phyloP scores from a whole-genome alignment of 768 basidiomycete genomes.

The Suillus fuscotomentosus region DNA sequence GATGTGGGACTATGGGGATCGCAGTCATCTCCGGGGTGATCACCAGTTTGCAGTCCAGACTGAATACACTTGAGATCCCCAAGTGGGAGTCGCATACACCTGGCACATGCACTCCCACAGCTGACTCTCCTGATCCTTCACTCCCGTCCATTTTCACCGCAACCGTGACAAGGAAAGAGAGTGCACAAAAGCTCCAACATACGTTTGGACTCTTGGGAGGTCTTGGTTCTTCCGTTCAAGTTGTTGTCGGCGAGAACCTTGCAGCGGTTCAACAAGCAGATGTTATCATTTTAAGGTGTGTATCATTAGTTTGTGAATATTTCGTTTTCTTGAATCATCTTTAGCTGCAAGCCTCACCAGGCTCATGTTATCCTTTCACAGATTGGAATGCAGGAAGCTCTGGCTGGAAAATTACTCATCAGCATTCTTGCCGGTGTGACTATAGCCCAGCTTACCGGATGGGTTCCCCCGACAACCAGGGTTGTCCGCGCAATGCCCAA shows the following conservation, averaged over 20 bases:
- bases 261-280: conserved; percentile 70
- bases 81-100: conserved; percentile 74
- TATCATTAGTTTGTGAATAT: background rate
- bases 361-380: conserved; percentile 72
- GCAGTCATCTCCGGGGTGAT: conserved; percentile 93
- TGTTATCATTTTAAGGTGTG: conserved; percentile 87
- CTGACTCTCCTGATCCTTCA: conserved; percentile 56
- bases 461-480: conserved; percentile 75
- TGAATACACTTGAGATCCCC: conserved; percentile 22
- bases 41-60: conserved; percentile 67
- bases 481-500: conserved; percentile 98
- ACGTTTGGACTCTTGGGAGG: conserved; percentile 59
- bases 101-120: conserved; percentile 70
- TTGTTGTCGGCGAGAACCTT: conserved; percentile 70
- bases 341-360: conserved; percentile 92
- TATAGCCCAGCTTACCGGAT: conserved; percentile 70
- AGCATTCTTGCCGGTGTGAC: conserved; percentile 98
- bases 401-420: conserved; percentile 89
- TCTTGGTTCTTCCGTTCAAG: conserved; percentile 65
- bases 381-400: conserved; percentile 75
- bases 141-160: conserved; percentile 81
- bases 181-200: conserved; percentile 60
- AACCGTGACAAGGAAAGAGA: conserved; percentile 80
- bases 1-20: conserved; percentile 99
- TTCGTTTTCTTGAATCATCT: conserved; percentile 3